Conservation (phyloP, 257 asterid genomes). For the Ocimum tenuiflorum region DNA sequence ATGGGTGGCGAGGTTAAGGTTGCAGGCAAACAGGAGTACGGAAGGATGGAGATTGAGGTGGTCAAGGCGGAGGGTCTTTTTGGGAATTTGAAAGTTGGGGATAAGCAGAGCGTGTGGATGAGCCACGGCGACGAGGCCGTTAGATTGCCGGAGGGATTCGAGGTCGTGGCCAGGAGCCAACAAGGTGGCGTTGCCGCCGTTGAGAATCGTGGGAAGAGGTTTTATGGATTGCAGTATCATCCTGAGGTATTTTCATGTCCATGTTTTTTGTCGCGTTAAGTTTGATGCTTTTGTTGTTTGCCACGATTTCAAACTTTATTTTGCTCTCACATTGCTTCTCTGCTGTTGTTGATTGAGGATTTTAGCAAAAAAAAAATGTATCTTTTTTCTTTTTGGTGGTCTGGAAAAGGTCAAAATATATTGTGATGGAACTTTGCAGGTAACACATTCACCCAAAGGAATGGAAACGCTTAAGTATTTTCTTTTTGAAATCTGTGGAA, state of each 20-base stretch:
- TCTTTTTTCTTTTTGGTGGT: neutral
- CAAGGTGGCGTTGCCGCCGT: constrained; percentile 87
- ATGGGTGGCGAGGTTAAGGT: constrained; percentile 71
- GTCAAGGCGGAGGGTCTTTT: constrained; percentile 40
- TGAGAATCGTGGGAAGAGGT: constrained; percentile 47
- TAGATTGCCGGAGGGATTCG: constrained; percentile 78
- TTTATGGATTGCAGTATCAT: constrained; percentile 96
- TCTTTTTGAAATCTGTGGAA: constrained; percentile 73
- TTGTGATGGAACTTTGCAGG: constrained; percentile 40
- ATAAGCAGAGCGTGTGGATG: constrained; percentile 92
- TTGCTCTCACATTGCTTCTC: no score
- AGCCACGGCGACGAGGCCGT: constrained; percentile 97
- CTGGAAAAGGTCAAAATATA: neutral
- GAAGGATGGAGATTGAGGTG: constrained; percentile 84
- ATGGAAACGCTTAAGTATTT: constrained; percentile 74
- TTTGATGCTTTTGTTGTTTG: neutral
- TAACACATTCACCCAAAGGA: constrained; percentile 88
- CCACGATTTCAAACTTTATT: no score
- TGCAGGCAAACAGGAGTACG: constrained; percentile 92
- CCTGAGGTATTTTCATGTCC: constrained; percentile 57
- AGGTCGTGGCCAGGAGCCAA: constrained; percentile 70
- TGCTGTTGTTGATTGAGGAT: no score
- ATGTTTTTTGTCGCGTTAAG: neutral
- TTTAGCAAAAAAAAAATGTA: neutral
- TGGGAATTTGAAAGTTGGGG: constrained; percentile 62